Conservation (phyloP, 306 rosid genomes). For the Trifolium fragiferum region DNA sequence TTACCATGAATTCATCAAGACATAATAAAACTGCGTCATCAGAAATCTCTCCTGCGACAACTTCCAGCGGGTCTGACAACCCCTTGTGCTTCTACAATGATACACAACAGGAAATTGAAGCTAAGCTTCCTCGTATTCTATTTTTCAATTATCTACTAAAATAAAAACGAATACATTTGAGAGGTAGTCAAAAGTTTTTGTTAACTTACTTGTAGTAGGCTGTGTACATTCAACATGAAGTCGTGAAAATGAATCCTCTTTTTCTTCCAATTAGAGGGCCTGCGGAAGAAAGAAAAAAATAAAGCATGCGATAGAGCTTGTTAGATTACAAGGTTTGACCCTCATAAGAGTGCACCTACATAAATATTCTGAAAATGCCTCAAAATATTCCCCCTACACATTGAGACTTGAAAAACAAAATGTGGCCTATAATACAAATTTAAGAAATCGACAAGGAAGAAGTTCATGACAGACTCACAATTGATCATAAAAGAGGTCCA, state of each 20-base stretch:
- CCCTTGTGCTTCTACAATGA: constrained; percentile 85
- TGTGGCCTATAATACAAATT: constrained; percentile 26
- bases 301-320: constrained; percentile 38
- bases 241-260: constrained; percentile 98
- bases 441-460: constrained; percentile 22
- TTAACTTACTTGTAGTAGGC: constrained; percentile 81
- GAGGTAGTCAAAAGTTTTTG: constrained; percentile 21
- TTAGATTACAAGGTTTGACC: constrained; percentile 29
- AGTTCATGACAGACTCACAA: constrained; percentile 66
- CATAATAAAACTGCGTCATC: constrained; percentile 90
- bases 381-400: not conserved
- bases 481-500: constrained; percentile 92
- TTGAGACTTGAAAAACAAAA: not conserved
- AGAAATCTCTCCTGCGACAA: constrained; percentile 87
- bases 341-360: constrained; percentile 33
- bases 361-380: constrained; percentile 33
- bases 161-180: constrained; percentile 6
- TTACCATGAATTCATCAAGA: constrained; percentile 97
- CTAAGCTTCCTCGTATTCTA: constrained; percentile 25
- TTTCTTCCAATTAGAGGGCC: constrained; percentile 85
- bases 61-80: constrained; percentile 92
- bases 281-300: constrained; percentile 49
- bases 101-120: constrained; percentile 31
- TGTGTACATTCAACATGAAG: constrained; percentile 92
- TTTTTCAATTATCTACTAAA: not conserved